Evolutionary conservation across 2,329 filamentous ascomycete genomes (phyloP).

Genomic region (Purpureocillium lavendulum): DNA sequence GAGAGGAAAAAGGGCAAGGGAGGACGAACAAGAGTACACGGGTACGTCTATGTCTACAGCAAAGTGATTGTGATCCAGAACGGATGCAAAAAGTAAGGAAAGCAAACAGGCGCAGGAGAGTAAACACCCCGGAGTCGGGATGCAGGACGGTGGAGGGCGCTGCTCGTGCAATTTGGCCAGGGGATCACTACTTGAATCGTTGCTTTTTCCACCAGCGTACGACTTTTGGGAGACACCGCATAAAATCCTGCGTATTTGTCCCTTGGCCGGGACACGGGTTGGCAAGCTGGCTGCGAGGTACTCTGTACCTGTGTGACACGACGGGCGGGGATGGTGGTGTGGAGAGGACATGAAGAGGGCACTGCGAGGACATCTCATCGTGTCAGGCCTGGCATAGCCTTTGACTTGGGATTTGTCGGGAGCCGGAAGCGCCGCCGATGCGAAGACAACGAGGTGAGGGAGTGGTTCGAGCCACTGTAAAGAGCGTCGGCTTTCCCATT

Average conservation of each 20-base stretch:
- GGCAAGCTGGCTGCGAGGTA: too few relatives aligned
- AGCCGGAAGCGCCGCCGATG: too few relatives aligned
- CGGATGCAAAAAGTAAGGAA: neutral
- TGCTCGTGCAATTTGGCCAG: neutral
- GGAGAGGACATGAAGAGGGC: neutral
- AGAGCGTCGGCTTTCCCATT: neutral
- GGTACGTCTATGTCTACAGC: too few relatives aligned
- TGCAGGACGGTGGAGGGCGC: too few relatives aligned
- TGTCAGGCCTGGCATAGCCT: too few relatives aligned
- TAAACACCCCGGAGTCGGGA: neutral
- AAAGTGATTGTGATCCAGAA: too few relatives aligned
- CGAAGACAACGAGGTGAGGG: neutral
- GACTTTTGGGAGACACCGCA: too few relatives aligned
- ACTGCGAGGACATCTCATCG: too few relatives aligned
- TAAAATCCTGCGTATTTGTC: too few relatives aligned
- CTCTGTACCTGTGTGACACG: too few relatives aligned
- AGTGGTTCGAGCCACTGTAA: conserved; percentile 1
- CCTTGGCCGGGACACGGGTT: too few relatives aligned
- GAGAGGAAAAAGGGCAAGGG: neutral
- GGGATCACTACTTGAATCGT: neutral
- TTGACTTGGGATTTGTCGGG: too few relatives aligned
- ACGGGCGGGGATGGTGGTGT: neutral
- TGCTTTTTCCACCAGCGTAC: conserved; percentile 2
- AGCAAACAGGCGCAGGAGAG: neutral
- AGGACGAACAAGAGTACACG: neutral